Evolutionary conservation across 23 red algal species (phyloP).

Genomic region (Gracilariopsis chorda): DNA sequence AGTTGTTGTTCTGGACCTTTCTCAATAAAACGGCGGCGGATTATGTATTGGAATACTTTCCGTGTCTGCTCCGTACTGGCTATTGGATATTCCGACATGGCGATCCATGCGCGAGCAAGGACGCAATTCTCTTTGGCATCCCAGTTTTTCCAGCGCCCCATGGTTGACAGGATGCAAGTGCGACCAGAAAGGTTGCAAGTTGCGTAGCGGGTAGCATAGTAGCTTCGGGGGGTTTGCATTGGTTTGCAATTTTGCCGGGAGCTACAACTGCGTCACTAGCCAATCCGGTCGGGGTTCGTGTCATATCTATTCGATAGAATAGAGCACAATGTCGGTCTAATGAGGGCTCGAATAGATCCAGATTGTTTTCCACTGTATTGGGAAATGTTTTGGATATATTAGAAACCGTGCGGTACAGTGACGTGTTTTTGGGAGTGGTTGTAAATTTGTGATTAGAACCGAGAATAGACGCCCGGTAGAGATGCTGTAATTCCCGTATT

Average conservation of each 20-base stretch:
- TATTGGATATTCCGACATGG: not conserved
- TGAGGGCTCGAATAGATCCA: not conserved
- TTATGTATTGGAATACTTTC: slow-evolving; percentile 9
- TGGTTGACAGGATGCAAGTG: too few species aligned
- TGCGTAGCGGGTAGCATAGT: not conserved
- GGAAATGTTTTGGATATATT: not conserved
- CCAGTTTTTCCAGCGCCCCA: not conserved
- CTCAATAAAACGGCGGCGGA: not conserved
- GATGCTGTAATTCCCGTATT: not conserved
- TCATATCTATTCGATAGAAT: not conserved
- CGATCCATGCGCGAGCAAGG: not conserved
- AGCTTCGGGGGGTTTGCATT: not conserved
- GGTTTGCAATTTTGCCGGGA: not conserved
- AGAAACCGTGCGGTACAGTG: not conserved
- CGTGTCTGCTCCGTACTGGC: not conserved
- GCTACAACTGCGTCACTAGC: not conserved
- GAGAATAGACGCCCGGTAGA: not conserved
- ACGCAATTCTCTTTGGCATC: not conserved
- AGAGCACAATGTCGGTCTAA: not conserved
- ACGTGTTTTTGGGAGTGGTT: not conserved
- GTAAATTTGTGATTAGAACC: not conserved
- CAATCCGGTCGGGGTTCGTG: not conserved
- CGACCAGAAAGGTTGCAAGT: too few species aligned
- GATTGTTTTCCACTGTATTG: not conserved
- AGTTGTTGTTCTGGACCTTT: not conserved